Evolutionary conservation across 2,329 filamentous ascomycete species (phyloP).

Genomic region (Bimuria novae-zelandiae): DNA sequence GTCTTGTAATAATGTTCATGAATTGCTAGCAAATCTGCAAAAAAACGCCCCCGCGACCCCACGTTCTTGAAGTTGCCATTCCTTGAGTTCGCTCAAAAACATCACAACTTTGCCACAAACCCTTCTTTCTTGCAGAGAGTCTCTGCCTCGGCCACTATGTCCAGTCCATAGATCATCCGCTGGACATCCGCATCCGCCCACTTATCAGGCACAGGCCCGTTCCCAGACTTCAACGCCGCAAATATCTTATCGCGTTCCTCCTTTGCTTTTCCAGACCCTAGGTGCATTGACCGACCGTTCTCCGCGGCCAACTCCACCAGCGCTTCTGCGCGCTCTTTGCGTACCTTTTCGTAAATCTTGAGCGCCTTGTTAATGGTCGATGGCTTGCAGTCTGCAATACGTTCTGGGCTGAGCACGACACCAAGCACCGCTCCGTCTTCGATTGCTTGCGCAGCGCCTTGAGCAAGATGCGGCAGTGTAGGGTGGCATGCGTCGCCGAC

Average conservation of each 20-base stretch:
- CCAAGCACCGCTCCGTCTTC: conserved; percentile 65
- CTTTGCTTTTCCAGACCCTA: conserved; percentile 63
- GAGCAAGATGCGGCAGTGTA: conserved; percentile 66
- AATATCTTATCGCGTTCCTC: conserved; percentile 63
- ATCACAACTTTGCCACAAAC: conserved; percentile 30
- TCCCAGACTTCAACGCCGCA: conserved; percentile 50
- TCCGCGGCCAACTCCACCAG: conserved; percentile 62
- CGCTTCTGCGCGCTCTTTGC: conserved; percentile 61
- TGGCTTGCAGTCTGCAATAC: conserved; percentile 48
- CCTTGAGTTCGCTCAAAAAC: background rate
- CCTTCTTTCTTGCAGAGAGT: conserved; percentile 47
- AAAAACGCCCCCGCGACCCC: background rate
- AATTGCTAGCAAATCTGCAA: background rate
- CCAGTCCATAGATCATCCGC: conserved; percentile 53
- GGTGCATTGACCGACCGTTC: conserved; percentile 58
- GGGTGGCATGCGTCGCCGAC: conserved; percentile 67
- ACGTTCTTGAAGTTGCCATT: background rate
- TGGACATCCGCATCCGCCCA: conserved; percentile 59
- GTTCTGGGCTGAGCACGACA: conserved; percentile 56
- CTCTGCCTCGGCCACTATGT: conserved; percentile 52
- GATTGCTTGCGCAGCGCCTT: conserved; percentile 68
- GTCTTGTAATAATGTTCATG: too few relatives aligned
- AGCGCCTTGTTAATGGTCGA: conserved; percentile 58
- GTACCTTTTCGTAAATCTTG: conserved; percentile 60
- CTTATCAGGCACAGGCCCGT: conserved; percentile 54